Conservation (phyloP, 1,284 basidiomycete species). For the Ceratobasidium sp. region DNA sequence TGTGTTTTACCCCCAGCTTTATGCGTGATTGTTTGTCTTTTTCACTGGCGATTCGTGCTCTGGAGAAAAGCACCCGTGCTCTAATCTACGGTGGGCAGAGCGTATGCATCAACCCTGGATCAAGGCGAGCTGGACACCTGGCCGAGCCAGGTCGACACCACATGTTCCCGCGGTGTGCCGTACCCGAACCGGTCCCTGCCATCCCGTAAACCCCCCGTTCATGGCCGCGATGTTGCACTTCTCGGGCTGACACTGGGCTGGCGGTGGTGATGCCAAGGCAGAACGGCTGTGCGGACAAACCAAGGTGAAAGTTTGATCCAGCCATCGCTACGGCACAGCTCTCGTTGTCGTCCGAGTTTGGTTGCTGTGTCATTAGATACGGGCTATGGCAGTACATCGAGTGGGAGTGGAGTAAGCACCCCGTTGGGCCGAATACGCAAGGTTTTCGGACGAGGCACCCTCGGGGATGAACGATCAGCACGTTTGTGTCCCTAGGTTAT, state of each 20-base stretch:
- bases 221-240: too few relatives aligned
- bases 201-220: neutral
- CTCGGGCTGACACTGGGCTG: too few relatives aligned
- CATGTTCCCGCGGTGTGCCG: neutral
- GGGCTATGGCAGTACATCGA: constrained; percentile 1
- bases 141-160: neutral
- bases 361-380: neutral
- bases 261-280: constrained; percentile 1
- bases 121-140: too few relatives aligned
- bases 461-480: neutral
- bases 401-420: neutral
- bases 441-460: neutral
- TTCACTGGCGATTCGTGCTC: too few relatives aligned
- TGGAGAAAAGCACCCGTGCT: too few relatives aligned
- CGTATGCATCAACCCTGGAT: too few relatives aligned
- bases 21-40: too few relatives aligned
- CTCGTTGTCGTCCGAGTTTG: neutral
- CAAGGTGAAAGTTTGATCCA: neutral
- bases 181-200: neutral
- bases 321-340: neutral
- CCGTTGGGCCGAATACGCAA: neutral
- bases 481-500: neutral
- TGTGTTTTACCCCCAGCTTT: too few relatives aligned
- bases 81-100: too few relatives aligned
- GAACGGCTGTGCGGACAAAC: constrained; percentile 4